Base-by-base conservation (phyloP, 257 asterid species). In the Lantana camara region DNA sequence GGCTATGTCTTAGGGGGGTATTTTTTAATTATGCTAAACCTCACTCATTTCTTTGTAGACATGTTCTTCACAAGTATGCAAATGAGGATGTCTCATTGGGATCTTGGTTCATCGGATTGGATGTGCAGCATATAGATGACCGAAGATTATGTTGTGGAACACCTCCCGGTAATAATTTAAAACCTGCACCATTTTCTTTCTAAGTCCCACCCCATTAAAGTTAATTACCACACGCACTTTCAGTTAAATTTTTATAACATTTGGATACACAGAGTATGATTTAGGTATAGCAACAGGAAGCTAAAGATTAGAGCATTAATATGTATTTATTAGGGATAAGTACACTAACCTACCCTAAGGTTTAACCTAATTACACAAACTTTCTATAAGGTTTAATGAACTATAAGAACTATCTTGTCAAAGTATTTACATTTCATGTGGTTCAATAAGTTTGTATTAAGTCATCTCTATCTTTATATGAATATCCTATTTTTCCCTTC, bases 91-190 rank as follows among this genome's bases (percentile, higher is more conserved):
- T 79, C 50, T 72, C 85, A 4, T 45, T 79, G 42, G 85, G 85
- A n/a, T 75, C 85, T 24, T 79, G 82, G 85, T 75, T 79, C 47
- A 72, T 79, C 5, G 85, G 82, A 40, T 68, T 79, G 67, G 85
- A 79, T 24, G 85, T 65, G 51, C 72, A 75, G 63, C 82, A 79
- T 57, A 79, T 75, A 3, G 85, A 79, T 58, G 85, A 79, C 51
- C 54, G 85, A 42, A 68, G 85, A 73, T 57, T 79, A 34, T 79
- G 85, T 45, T 79, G 85, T 27, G 85, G 85, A 77, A 87, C 97
- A 54, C 97, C 91, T 46, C 96, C 96, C 51, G 96, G 96, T 87
- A 82, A 72, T 32, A 42, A 58, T 55, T 60, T 45, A 44, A 44
- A 7, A 15, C 17, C 34, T 20, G 16, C n/a, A 12, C 21, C 22